A percentile compares a stretch with the other conserved stretches of the same genome.
phyloP scores from a whole-genome alignment of 2,329 filamentous ascomycete species.

The Torrubiella hemipterigena region DNA sequence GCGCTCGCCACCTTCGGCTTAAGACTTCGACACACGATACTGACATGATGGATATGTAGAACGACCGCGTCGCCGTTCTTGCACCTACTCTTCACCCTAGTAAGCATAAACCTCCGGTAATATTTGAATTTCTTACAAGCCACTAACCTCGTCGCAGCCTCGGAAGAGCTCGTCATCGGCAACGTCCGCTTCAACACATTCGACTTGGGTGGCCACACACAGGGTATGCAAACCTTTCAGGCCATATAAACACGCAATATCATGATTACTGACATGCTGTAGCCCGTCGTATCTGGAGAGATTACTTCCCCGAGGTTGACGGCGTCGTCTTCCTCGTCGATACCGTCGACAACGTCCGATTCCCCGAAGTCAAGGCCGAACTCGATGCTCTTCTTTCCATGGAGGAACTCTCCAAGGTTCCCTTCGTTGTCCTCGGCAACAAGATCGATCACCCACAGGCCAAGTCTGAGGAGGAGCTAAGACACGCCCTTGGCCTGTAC shows the following conservation, averaged over 20 bases:
- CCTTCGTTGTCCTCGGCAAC: slow-evolving; percentile 93
- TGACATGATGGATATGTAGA: slow-evolving; percentile 36
- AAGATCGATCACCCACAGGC: slow-evolving; percentile 98
- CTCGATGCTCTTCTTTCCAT: slow-evolving; percentile 90
- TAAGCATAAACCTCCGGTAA: slow-evolving; percentile 31
- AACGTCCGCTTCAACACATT: slow-evolving; percentile 93
- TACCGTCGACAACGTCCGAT: slow-evolving; percentile 91
- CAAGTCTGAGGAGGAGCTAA: slow-evolving; percentile 87
- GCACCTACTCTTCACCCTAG: slow-evolving; percentile 87
- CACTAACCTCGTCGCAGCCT: slow-evolving; percentile 40
- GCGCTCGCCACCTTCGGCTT: background rate
- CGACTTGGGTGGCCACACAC: slow-evolving; percentile 85
- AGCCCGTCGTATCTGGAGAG: slow-evolving; percentile 91
- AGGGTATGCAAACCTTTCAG: slow-evolving; percentile 42
- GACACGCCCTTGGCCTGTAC: slow-evolving; percentile 84
- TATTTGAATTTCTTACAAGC: slow-evolving; percentile 2
- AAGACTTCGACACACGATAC: slow-evolving; percentile 7
- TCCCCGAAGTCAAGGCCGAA: slow-evolving; percentile 90
- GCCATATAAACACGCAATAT: slow-evolving; percentile 2
- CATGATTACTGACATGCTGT: background rate
- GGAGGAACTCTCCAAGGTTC: slow-evolving; percentile 93
- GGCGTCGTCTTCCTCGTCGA: slow-evolving; percentile 98
- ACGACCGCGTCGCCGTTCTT: slow-evolving; percentile 83
- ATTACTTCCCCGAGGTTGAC: slow-evolving; percentile 93
- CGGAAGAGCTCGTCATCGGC: slow-evolving; percentile 84